Conservation (phyloP, 352 stramenopile species). For the Pythium pyrilobum region DNA sequence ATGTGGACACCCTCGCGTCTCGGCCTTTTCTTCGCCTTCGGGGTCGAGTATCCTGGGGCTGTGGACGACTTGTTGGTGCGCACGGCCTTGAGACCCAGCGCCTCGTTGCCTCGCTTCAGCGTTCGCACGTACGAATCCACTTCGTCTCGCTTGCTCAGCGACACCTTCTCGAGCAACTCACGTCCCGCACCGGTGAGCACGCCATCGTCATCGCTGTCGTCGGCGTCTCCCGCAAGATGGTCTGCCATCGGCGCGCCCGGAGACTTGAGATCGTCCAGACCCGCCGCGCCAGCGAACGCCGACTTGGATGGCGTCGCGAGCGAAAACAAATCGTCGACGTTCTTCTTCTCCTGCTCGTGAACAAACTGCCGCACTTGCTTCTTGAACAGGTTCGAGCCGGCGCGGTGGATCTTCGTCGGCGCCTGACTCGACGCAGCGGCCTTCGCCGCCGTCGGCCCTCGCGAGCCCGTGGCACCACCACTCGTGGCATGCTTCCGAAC, state of each 20-base stretch:
- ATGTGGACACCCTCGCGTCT: slow-evolving; percentile 34
- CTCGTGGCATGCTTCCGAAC: slow-evolving; percentile 17
- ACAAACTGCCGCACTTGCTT: slow-evolving; percentile 82
- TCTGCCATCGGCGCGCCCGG: slow-evolving; percentile 20
- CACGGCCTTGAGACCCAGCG: slow-evolving; percentile 13
- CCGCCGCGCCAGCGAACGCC: slow-evolving; percentile 22
- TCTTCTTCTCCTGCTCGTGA: slow-evolving; percentile 68
- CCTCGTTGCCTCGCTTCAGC: slow-evolving; percentile 48
- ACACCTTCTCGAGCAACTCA: slow-evolving; percentile 49
- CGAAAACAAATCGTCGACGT: slow-evolving; percentile 65
- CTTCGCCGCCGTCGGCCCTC: slow-evolving; percentile 14
- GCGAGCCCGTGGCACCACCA: not conserved
- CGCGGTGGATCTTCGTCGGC: slow-evolving; percentile 51
- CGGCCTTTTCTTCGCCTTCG: slow-evolving; percentile 23
- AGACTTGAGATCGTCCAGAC: slow-evolving; percentile 51
- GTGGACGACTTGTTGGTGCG: slow-evolving; percentile 20
- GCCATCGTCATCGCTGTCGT: slow-evolving; percentile 41
- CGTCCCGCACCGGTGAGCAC: slow-evolving; percentile 19
- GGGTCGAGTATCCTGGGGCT: not conserved
- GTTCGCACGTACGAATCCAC: slow-evolving; percentile 74
- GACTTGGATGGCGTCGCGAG: slow-evolving; percentile 41
- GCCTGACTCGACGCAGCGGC: not conserved
- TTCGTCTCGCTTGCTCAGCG: slow-evolving; percentile 51
- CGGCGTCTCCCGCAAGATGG: not conserved
- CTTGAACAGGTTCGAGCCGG: slow-evolving; percentile 76